Evolutionary conservation across 1,139 yeast genomes (phyloP), one percentile per base, ranked within the genome.

Genomic region (Keqinozyma sinolaborantium): DNA sequence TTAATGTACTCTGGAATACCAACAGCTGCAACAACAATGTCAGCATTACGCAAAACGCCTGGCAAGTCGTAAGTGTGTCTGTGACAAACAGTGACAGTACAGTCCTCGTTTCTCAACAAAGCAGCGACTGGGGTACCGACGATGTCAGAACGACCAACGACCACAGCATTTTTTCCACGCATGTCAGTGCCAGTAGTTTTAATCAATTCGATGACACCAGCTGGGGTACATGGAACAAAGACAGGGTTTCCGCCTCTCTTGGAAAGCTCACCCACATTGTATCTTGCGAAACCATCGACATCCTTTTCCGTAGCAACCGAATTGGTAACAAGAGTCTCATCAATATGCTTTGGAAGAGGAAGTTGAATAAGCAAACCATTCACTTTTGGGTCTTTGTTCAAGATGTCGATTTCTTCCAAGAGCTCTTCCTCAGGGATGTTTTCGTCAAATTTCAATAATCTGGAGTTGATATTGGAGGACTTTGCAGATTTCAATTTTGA

Each of bases 61-160:
- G 79, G 75, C 37, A 79, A 60, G 47, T 79, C 61, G 24, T 49
- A 41, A 13, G 86, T 77, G 48, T 68, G 62, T 38, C 83, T 70
- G 48, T 83, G 94, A 40, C 86, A 74, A 35, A 77, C 69, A 7
- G 92, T 83, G 16, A 83, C 92, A 3, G 92, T 83, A 38, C 87
- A 85, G 50, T 84, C 82, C 46, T 71, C 76, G 44, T 79, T 79
- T 49, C 77, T 79, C 50, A 83, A 66, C 61, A 83, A 61, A 30
- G 85, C 78, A 4, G 88, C 80, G 16, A 83, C 81, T 28, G 94
- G 94, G 20, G 83, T 80, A 38, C 94, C 94, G 23, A 83, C 94
- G 42, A 83, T 83, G 56, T 83, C 90, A 8, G 90, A 82, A 55
- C 94, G 72, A 25, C 94, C 94, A 44, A 84, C 61, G 9, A 83